A percentile compares a stretch with the other conserved stretches of the same genome.
Evolutionary conservation across 495 filamentous ascomycete species (phyloP).

Genomic region (Chaetomium fimeti): DNA sequence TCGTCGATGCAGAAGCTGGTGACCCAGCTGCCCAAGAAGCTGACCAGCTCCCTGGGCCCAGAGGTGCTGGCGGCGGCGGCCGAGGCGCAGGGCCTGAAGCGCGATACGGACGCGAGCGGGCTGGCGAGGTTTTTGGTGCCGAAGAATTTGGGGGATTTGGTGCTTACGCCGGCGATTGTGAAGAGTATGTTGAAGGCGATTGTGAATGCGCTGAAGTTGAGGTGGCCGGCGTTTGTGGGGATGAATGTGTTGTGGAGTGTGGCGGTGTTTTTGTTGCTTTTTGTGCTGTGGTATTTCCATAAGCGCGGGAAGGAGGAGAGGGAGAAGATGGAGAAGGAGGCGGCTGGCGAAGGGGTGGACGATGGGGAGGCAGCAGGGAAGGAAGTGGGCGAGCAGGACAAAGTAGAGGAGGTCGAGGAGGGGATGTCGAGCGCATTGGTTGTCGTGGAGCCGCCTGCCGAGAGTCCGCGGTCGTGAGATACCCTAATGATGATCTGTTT

Average conservation of each 20-base stretch:
- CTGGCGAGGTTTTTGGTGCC: slow-evolving; percentile 42
- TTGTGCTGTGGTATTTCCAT: slow-evolving; percentile 96
- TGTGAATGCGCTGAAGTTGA: slow-evolving; percentile 73
- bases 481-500: not conserved
- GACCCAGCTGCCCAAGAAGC: slow-evolving; percentile 76
- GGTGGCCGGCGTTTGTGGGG: slow-evolving; percentile 81
- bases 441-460: slow-evolving; percentile 10
- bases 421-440: slow-evolving; percentile 11
- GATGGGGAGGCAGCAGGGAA: slow-evolving; percentile 2
- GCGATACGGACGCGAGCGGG: slow-evolving; percentile 30
- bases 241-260: slow-evolving; percentile 86
- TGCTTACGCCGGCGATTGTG: slow-evolving; percentile 80
- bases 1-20: slow-evolving; percentile 81
- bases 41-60: slow-evolving; percentile 69
- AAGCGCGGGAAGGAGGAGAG: slow-evolving; percentile 85
- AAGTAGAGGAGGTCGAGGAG: slow-evolving; percentile 3
- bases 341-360: slow-evolving; percentile 1
- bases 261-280: slow-evolving; percentile 78
- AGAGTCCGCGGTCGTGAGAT: slow-evolving; percentile 14
- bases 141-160: slow-evolving; percentile 66
- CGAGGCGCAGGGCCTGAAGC: slow-evolving; percentile 61
- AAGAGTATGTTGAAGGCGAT: slow-evolving; percentile 80
- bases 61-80: slow-evolving; percentile 66
- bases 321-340: slow-evolving; percentile 61
- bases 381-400: slow-evolving; percentile 2